A percentile compares a stretch with the other conserved stretches of the same genome.
Conservation (phyloP, 805 yeast genomes). For the Zygotorulaspora sp. region DNA sequence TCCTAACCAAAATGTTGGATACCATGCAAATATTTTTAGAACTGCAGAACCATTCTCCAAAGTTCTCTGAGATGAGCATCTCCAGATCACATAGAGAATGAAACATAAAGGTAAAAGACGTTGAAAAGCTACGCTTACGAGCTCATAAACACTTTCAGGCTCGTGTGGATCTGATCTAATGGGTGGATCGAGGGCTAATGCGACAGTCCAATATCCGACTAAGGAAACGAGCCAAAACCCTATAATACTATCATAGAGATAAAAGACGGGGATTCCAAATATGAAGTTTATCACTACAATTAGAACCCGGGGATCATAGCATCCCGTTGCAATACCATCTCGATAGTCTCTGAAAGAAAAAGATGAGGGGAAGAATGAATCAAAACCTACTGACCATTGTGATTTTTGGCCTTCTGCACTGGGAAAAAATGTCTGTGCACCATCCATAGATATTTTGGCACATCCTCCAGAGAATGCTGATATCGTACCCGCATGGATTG, state of each 20-base stretch:
- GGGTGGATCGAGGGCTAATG: slow-evolving; percentile 79
- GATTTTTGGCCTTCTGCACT: slow-evolving; percentile 48
- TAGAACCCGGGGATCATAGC: slow-evolving; percentile 63
- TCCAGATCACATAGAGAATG: slow-evolving; percentile 68
- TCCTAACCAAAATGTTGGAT: slow-evolving; percentile 79
- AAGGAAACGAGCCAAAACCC: slow-evolving; percentile 59
- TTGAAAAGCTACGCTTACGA: slow-evolving; percentile 67
- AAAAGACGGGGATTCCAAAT: slow-evolving; percentile 59
- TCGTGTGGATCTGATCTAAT: slow-evolving; percentile 48
- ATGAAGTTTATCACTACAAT: slow-evolving; percentile 56
- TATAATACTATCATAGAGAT: slow-evolving; percentile 41
- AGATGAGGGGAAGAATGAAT: slow-evolving; percentile 71
- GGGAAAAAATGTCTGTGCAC: slow-evolving; percentile 47
- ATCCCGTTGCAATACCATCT: slow-evolving; percentile 42
- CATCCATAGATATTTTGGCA: slow-evolving; percentile 55
- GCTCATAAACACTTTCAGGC: slow-evolving; percentile 48
- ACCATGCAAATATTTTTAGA: slow-evolving; percentile 51
- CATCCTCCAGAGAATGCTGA: slow-evolving; percentile 78
- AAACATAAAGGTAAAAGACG: slow-evolving; percentile 73
- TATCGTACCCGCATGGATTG: slow-evolving; percentile 76
- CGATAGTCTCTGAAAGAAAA: slow-evolving; percentile 51
- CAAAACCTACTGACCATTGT: slow-evolving; percentile 48
- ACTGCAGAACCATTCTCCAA: slow-evolving; percentile 42
- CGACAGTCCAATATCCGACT: slow-evolving; percentile 81
- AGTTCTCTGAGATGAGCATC: slow-evolving; percentile 47